Evolutionary conservation across 1,139 yeast species (phyloP).

Genomic region (Blastobotrys ciferrii): DNA sequence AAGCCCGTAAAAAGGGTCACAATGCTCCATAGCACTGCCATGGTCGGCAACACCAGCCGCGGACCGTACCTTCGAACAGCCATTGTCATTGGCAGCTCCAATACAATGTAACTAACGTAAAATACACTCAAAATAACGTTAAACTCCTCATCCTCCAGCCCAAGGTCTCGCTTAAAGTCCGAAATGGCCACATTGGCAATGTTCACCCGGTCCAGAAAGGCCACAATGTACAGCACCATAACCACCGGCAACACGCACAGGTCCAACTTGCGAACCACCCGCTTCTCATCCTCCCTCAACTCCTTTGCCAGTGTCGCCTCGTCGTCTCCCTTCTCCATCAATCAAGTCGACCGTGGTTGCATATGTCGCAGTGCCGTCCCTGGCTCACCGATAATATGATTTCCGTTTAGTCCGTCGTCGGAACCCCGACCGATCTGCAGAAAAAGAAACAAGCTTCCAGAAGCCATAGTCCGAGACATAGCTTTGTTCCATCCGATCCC

Average conservation of each 20-base stretch:
- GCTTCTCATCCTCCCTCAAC: slow-evolving; percentile 1
- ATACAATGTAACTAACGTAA: slow-evolving; percentile 54
- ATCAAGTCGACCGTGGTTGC: slow-evolving; percentile 5
- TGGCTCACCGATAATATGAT: slow-evolving; percentile 10
- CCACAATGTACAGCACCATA: slow-evolving; percentile 48
- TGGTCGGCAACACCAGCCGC: slow-evolving; percentile 46
- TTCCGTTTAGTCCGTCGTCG: no score
- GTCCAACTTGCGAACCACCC: slow-evolving; percentile 23
- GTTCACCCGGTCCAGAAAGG: slow-evolving; percentile 56
- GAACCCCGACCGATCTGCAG: no score
- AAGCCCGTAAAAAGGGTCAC: slow-evolving; percentile 60
- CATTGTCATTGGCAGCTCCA: slow-evolving; percentile 53
- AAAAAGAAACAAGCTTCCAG: no score
- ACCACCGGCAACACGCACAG: slow-evolving; percentile 28
- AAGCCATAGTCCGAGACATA: no score
- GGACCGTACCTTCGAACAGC: slow-evolving; percentile 36
- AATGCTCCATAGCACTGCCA: slow-evolving; percentile 55
- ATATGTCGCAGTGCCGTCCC: slow-evolving; percentile 11
- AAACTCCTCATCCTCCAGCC: slow-evolving; percentile 22
- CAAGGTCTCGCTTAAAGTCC: slow-evolving; percentile 51
- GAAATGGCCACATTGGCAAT: slow-evolving; percentile 60
- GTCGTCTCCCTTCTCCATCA: background rate
- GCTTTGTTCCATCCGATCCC: no score
- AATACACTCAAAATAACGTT: slow-evolving; percentile 54
- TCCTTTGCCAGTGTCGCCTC: background rate